Evolutionary conservation across 1,284 basidiomycete species (phyloP).

Genomic region (Trametes polyzona): DNA sequence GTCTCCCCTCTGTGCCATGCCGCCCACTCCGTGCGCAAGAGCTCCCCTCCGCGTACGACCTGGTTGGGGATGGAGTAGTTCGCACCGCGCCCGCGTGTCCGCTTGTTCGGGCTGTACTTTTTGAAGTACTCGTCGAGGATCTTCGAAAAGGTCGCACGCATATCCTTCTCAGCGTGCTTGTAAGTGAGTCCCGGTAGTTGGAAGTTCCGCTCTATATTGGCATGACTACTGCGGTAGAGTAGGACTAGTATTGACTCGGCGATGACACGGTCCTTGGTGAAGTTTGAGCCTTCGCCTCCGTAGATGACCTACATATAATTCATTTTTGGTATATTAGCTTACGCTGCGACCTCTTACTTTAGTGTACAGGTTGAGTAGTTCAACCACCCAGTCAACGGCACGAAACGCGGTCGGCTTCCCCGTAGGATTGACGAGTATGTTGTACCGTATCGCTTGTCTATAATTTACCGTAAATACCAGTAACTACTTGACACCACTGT

Average conservation of each 20-base stretch:
- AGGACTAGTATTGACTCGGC: conserved; percentile 18
- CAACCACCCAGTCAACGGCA: conserved; percentile 31
- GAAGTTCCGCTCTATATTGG: conserved; percentile 17
- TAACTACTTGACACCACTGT: too few species aligned
- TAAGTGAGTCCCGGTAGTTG: not conserved
- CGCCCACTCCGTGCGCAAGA: not conserved
- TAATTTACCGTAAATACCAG: conserved; percentile 29
- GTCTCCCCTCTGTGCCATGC: not conserved
- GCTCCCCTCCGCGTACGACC: not conserved
- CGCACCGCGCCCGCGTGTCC: not conserved
- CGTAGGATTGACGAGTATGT: conserved; percentile 33
- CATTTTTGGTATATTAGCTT: not conserved
- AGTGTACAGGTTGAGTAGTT: conserved; percentile 29
- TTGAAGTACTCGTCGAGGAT: not conserved
- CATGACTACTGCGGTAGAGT: conserved; percentile 13
- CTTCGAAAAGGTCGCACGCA: conserved; percentile 10
- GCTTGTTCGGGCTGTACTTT: not conserved
- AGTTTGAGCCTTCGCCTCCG: not conserved
- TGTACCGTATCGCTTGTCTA: conserved; percentile 26
- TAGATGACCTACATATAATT: conserved; percentile 5
- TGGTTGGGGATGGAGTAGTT: not conserved
- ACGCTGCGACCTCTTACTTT: conserved; percentile 19
- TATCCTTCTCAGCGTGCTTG: conserved; percentile 9
- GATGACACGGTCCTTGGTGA: conserved; percentile 14
- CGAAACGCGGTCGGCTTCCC: conserved; percentile 26